phyloP scores from a whole-genome alignment of 306 rosid species.

The Arachis hypogaea region DNA sequence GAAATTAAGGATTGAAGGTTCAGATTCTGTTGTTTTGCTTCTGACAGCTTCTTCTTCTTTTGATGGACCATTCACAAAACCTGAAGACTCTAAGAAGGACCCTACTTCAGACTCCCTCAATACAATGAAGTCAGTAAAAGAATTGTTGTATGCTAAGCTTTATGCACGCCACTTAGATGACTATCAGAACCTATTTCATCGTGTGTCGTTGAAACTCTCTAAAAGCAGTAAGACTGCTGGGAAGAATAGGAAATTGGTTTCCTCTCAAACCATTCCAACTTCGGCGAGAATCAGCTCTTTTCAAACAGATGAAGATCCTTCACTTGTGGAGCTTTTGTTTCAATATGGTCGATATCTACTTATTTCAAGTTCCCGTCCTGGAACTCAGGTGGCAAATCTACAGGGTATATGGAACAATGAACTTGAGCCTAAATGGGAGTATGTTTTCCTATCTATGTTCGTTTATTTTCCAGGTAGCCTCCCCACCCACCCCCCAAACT shows the following conservation, averaged over 20 bases:
- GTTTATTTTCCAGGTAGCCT: not conserved
- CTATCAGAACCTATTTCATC: slow-evolving; percentile 84
- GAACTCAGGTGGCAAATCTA: slow-evolving; percentile 84
- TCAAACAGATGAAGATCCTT: slow-evolving; percentile 87
- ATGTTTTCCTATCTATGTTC: slow-evolving; percentile 40
- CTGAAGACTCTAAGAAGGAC: slow-evolving; percentile 77
- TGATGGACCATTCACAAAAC: slow-evolving; percentile 74
- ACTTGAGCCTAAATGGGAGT: slow-evolving; percentile 90
- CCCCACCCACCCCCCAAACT: too few relatives aligned
- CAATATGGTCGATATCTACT: slow-evolving; percentile 94
- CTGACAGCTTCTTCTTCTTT: slow-evolving; percentile 86
- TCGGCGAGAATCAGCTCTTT: slow-evolving; percentile 58
- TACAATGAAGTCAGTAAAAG: slow-evolving; percentile 53
- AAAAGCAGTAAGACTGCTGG: slow-evolving; percentile 30
- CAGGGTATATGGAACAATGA: slow-evolving; percentile 96
- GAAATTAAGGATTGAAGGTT: slow-evolving; percentile 71
- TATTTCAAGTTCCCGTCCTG: slow-evolving; percentile 84
- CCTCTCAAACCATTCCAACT: too few relatives aligned
- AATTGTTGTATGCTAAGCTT: slow-evolving; percentile 59
- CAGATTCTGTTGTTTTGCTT: slow-evolving; percentile 77
- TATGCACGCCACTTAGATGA: slow-evolving; percentile 73
- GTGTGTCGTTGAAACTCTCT: slow-evolving; percentile 86
- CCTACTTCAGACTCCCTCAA: slow-evolving; percentile 71
- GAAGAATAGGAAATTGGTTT: too few relatives aligned
- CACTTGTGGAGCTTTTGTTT: slow-evolving; percentile 85